Evolutionary conservation across 495 filamentous ascomycete species (phyloP).

Genomic region (Chaetomium cochliodes): DNA sequence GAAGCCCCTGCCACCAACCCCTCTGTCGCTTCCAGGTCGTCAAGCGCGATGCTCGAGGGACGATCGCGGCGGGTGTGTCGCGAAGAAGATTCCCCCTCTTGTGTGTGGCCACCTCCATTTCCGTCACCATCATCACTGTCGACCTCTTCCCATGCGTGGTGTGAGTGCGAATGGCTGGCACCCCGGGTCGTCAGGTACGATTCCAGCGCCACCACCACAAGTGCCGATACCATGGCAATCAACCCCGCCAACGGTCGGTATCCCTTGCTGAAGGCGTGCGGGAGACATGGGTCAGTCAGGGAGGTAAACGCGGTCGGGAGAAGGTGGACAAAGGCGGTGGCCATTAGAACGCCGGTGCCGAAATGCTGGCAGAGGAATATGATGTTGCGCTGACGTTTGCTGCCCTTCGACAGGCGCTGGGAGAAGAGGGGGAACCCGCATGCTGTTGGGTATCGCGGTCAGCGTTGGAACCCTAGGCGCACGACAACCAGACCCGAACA

Average conservation of each 20-base stretch:
- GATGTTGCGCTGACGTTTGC: conserved; percentile 48
- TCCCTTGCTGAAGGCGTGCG: conserved; percentile 65
- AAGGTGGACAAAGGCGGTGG: conserved; percentile 84
- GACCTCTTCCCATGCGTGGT: conserved; percentile 39
- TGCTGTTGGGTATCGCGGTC: conserved; percentile 38
- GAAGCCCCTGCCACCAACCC: conserved; percentile 51
- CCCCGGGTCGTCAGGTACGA: conserved; percentile 67
- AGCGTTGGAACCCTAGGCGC: conserved; percentile 18
- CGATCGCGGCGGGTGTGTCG: conserved; percentile 24
- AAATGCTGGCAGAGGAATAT: conserved; percentile 80
- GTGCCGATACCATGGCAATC: conserved; percentile 73
- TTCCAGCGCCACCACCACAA: conserved; percentile 72
- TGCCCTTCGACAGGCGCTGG: conserved; percentile 45
- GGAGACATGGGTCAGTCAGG: conserved; percentile 76
- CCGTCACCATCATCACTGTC: conserved; percentile 24
- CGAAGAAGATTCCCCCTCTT: conserved; percentile 29
- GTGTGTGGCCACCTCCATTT: conserved; percentile 23
- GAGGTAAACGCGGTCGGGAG: conserved; percentile 82
- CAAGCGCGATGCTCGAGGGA: conserved; percentile 45
- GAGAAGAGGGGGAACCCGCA: conserved; percentile 61
- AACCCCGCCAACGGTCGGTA: conserved; percentile 77
- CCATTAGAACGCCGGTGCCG: conserved; percentile 81
- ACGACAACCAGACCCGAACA: conserved; percentile 21
- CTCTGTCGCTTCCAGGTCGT: conserved; percentile 45
- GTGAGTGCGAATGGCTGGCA: conserved; percentile 54